Evolutionary conservation across 2,329 filamentous ascomycete species (phyloP), one percentile per base, ranked within the genome.

Genomic region (Cryphonectria radicalis): DNA sequence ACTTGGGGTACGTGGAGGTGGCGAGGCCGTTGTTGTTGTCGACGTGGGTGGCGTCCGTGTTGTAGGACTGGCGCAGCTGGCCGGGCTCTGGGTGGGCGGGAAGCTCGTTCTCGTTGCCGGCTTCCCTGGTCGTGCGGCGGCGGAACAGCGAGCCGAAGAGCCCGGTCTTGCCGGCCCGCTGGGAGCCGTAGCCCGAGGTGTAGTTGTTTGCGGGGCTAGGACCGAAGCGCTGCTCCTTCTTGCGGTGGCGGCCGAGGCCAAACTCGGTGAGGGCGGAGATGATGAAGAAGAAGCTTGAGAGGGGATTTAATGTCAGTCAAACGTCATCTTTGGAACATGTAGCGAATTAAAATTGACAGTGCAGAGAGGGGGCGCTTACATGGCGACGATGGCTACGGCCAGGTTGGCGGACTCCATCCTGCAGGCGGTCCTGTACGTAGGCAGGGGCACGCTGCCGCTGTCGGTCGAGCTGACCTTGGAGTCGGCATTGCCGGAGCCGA

Each of bases 351-450:
- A 11, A 32, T 25, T 65, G 66, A 19, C 50, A 1, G 1, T 13
- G 50, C 4, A 11, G 37, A 28, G 25, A 11, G 14, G 60, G n/a
- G 42, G 1, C 11, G 75, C 85, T 82, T 84, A 94, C 90, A 92
- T 90, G 77, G 87, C 92, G 70, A 94, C 88, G 72, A 98, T 92
- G 42, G 94, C 84, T 22, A 96, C 90, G 4, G 93, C 92, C 74
- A 98, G 91, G 72, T 86, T 88, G 62, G 91, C 94, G 66, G 90
- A 93, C 82, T 97, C 89, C 75, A 97, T 84, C 72, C 86, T 86
- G 84, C 95, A 98, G 0, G 91, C 90, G 10, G 80, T 80, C 55
- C 77, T 79, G 73, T 83, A 85, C 63, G 80, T 85, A 2, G 87
- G 86, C 63, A 88, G 78, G 13, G 76, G 76, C 72, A 88, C 88